Base-by-base conservation (phyloP, 129 eudicot genomes). In the Smallanthus sonchifolius region DNA sequence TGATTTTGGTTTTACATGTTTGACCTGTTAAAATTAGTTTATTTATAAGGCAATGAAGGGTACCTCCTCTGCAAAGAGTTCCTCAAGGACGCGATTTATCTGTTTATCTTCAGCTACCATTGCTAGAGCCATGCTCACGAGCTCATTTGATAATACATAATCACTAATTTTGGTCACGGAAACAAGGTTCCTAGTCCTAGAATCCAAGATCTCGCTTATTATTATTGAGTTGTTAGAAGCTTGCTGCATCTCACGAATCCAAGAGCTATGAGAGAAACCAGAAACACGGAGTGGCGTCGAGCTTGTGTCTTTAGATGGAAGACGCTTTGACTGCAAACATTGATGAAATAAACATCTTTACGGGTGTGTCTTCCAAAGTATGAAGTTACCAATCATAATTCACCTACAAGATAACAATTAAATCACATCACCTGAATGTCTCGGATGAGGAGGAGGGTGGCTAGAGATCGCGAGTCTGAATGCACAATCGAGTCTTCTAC, bases 71-170 rank as follows among this genome's bases (percentile, higher is more conserved):
- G 98, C 98, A 78, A 93, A 93, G 69, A 93, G 96, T 67, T 93
- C 98, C 76, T 93, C 98, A 4, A 93, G 92, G 13, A 93, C 98
- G 20, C 98, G 95, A 70, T 93, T 93, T 47, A 93, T 93, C 64
- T 93, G 97, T 78, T 93, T 93, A 87, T 93, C 98, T 83, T 93
- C 98, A 19, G 98, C 98, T 59, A 93, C 98, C 98, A 90, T 90
- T 55, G 98, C 98, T 17, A 93, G 86, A 37, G 98, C 98, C 98
- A 93, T 93, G 76, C 98, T 93, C 55, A 93, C 98, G 59, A 93
- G 89, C 84, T 93, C 98, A 80, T 93, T 93, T 32, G 98, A 93
- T 67, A 93, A 85, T 28, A 93, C 98, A 43, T 93, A 93, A 75
- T 93, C 98, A 63, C 98, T 93, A 24, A 93, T 93, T 80, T 91